Conservation (phyloP, 2,329 filamentous ascomycete species). For the Biscogniauxia marginata region DNA sequence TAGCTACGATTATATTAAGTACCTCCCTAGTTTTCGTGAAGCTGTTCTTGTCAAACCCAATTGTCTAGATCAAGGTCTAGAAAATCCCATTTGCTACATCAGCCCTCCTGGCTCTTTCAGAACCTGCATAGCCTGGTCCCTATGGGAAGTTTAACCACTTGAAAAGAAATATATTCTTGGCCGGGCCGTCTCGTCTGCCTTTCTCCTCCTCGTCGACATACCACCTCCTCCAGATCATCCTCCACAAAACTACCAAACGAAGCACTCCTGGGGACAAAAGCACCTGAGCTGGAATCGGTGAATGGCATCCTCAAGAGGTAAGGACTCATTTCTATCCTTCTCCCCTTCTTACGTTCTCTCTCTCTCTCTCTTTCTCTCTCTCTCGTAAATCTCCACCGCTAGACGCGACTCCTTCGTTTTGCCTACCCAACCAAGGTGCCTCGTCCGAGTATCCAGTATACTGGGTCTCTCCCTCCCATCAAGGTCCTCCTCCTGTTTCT, state of each 20-base stretch:
- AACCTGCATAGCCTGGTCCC: conserved; percentile 1
- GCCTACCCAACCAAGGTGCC: neutral
- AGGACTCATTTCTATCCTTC: neutral
- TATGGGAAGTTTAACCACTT: conserved; percentile 5
- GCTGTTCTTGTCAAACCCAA: no score
- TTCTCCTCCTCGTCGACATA: neutral
- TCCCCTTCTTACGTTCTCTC: no score
- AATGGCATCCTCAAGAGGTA: no score
- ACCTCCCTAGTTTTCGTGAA: no score
- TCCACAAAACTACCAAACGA: no score
- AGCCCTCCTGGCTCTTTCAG: no score
- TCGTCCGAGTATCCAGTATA: neutral
- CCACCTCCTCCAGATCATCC: neutral
- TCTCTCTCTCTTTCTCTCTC: no score
- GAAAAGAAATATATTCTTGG: neutral
- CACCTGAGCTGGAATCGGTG: no score
- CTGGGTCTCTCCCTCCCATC: neutral
- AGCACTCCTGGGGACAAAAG: no score
- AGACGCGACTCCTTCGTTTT: neutral
- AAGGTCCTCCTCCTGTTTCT: neutral
- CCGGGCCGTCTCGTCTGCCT: neutral
- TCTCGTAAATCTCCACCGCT: neutral
- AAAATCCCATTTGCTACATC: no score
- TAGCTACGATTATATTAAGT: no score
- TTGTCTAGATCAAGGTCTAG: no score